Conservation (phyloP, 1,284 basidiomycete species). For the Singerocomus inundabilis region DNA sequence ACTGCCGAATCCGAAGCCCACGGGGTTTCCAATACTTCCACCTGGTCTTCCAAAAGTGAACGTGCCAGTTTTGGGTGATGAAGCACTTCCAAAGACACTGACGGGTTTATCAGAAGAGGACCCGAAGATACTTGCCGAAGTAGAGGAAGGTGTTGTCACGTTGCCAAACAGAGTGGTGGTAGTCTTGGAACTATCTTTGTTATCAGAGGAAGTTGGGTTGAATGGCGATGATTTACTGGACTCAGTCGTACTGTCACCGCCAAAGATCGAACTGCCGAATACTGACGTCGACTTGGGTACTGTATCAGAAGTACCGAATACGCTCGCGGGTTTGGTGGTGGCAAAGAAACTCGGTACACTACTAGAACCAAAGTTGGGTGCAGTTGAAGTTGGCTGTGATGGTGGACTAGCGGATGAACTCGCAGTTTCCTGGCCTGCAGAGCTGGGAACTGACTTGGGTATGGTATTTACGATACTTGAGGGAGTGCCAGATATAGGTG, state of each 20-base stretch:
- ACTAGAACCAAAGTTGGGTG: constrained; percentile 18
- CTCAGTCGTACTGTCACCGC: constrained; percentile 14
- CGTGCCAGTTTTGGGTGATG: constrained; percentile 21
- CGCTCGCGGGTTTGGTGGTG: constrained; percentile 15
- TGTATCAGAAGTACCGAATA: constrained; percentile 21
- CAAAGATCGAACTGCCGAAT: constrained; percentile 32
- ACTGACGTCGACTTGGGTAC: constrained; percentile 22
- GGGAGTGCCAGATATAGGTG: constrained; percentile 1
- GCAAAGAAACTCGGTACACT: constrained; percentile 26
- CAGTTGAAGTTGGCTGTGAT: constrained; percentile 11
- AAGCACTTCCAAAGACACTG: constrained; percentile 34
- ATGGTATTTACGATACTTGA: constrained; percentile 4
- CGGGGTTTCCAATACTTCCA: constrained; percentile 56
- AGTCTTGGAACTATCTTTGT: constrained; percentile 14
- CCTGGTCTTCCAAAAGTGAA: constrained; percentile 34
- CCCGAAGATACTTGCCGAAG: constrained; percentile 20
- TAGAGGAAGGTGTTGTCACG: constrained; percentile 10
- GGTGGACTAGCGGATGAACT: constrained; percentile 3
- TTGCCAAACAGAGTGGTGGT: constrained; percentile 21
- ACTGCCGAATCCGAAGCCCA: constrained; percentile 56
- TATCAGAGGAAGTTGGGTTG: constrained; percentile 10
- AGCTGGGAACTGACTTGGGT: constrained; percentile 3
- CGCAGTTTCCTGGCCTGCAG: constrained; percentile 11
- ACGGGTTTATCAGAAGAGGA: constrained; percentile 27
- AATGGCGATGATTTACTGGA: constrained; percentile 14